Percentiles rank a stretch among this genome's conserved stretches.
These are phyloP conservation scores for Parsonsia alboflavescens DNA, from an alignment of 257 asterid species.

Conservation along the genomic window DNA sequence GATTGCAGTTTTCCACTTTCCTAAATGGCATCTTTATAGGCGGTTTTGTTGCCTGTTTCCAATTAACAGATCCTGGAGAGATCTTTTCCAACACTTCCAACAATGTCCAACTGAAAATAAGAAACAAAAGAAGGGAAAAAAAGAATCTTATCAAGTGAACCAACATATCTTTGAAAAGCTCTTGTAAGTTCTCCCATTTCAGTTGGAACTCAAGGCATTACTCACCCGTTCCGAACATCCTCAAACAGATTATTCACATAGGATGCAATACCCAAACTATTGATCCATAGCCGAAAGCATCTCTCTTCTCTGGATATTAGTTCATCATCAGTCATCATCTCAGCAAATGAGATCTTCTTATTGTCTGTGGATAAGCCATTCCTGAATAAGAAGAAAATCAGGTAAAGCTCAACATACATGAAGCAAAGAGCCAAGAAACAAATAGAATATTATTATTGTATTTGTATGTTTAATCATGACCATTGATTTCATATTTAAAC, in stretches of 20 bases:
- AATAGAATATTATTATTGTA: not conserved
- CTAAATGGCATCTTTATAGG: constrained; percentile 95
- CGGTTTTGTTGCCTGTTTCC: constrained; percentile 93
- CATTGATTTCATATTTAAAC: not conserved
- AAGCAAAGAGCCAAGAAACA: not conserved
- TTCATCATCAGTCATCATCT: constrained; percentile 97
- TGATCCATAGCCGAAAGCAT: constrained; percentile 96
- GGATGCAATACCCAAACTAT: constrained; percentile 78
- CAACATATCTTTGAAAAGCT: not conserved
- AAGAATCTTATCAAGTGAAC: not conserved
- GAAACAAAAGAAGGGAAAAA: not conserved
- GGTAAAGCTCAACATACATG: not conserved
- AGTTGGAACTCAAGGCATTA: not conserved
- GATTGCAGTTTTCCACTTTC: constrained; percentile 96
- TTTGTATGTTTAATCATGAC: not conserved
- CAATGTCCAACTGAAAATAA: constrained; percentile 66
- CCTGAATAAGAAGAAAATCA: constrained; percentile 36
- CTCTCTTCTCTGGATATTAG: constrained; percentile 94
- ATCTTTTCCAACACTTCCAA: constrained; percentile 85
- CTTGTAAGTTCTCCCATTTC: not conserved
- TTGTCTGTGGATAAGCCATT: constrained; percentile 85
- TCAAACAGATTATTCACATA: constrained; percentile 88
- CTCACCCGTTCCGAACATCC: constrained; percentile 94
- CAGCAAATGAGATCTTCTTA: constrained; percentile 79
- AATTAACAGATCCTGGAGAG: constrained; percentile 73